Evolutionary conservation across 2,329 filamentous ascomycete species (phyloP).

Genomic region (Colletotrichum sublineola): DNA sequence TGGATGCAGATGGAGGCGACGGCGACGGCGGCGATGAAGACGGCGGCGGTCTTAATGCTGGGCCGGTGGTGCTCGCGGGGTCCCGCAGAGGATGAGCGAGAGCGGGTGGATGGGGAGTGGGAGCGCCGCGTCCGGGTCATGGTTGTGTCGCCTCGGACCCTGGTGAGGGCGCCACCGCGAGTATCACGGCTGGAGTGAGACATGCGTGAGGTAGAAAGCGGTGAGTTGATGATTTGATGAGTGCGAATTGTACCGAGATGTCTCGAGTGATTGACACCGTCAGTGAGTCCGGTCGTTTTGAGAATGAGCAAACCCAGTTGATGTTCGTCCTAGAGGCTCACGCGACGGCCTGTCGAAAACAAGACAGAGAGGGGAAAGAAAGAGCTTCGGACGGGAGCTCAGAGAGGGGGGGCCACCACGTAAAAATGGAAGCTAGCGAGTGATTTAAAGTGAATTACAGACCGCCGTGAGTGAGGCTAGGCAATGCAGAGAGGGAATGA

Average conservation of each 20-base stretch:
- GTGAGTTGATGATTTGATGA: neutral
- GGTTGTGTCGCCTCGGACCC: conserved; percentile 1
- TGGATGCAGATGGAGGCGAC: conserved; percentile 52
- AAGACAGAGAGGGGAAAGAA: neutral
- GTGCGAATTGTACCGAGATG: neutral
- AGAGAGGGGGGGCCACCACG: neutral
- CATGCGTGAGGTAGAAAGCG: conserved; percentile 6
- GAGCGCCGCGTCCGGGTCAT: conserved; percentile 21
- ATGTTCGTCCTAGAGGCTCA: neutral
- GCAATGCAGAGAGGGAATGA: conserved; percentile 20
- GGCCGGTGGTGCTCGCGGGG: conserved; percentile 38
- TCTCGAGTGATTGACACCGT: conserved; percentile 3
- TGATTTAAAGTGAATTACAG: neutral
- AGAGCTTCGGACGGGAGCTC: neutral
- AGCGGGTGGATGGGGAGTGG: conserved; percentile 27
- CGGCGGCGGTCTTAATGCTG: conserved; percentile 49
- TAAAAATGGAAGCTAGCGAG: neutral
- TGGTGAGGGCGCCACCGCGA: conserved; percentile 11
- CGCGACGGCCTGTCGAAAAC: no score
- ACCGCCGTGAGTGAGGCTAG: neutral
- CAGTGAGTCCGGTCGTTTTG: neutral
- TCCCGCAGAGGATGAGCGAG: conserved; percentile 11
- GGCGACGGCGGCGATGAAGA: conserved; percentile 52
- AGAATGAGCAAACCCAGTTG: neutral
- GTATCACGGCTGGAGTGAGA: neutral